Evolutionary conservation across 2,329 filamentous ascomycete species (phyloP).

Genomic region (Verticillium alfalfae): DNA sequence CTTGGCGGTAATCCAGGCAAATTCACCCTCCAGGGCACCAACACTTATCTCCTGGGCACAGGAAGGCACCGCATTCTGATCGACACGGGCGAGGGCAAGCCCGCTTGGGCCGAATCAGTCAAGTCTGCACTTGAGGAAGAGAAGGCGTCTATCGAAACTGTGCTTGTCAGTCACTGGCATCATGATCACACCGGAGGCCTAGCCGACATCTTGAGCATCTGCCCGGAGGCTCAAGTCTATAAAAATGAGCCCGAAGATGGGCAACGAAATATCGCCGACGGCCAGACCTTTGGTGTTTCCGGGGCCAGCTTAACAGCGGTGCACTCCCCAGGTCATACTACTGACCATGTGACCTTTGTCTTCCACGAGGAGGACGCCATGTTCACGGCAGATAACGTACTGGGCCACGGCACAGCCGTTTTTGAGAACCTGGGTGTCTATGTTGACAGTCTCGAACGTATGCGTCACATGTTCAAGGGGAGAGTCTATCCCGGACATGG

Average conservation of each 20-base stretch:
- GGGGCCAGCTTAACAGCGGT: constrained; percentile 64
- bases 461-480: constrained; percentile 61
- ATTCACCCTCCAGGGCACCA: constrained; percentile 72
- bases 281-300: constrained; percentile 48
- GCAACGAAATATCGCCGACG: constrained; percentile 44
- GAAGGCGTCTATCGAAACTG: constrained; percentile 60
- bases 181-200: constrained; percentile 79
- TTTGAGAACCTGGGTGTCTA: constrained; percentile 74
- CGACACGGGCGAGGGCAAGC: constrained; percentile 81
- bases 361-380: constrained; percentile 75
- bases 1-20: constrained; percentile 89
- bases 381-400: constrained; percentile 85
- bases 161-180: constrained; percentile 90
- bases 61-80: constrained; percentile 72
- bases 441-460: constrained; percentile 61
- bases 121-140: constrained; percentile 61
- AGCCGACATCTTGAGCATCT: constrained; percentile 57
- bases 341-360: constrained; percentile 75
- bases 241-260: constrained; percentile 55
- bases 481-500: constrained; percentile 87
- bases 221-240: constrained; percentile 58
- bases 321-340: constrained; percentile 63
- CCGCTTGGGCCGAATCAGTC: constrained; percentile 66
- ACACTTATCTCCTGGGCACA: constrained; percentile 86
- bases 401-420: constrained; percentile 81